Conservation (phyloP, 2,329 filamentous ascomycete species). For the Xylaria hypoxylon region DNA sequence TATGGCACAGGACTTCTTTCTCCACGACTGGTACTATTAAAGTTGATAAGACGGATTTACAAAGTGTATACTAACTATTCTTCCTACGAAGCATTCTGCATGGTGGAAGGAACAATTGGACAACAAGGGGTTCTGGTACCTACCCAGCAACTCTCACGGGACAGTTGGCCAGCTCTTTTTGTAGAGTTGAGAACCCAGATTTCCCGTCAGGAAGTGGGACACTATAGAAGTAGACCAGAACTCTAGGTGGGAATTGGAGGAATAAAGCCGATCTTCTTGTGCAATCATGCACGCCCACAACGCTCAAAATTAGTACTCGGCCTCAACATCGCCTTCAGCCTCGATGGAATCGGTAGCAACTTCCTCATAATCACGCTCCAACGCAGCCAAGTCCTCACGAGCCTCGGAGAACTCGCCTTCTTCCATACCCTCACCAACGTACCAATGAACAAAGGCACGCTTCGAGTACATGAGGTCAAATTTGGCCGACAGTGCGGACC, state of each 20-base stretch:
- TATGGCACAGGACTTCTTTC: slow-evolving; percentile 17
- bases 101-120: slow-evolving; percentile 42
- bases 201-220: slow-evolving; percentile 14
- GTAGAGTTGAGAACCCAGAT: slow-evolving; percentile 21
- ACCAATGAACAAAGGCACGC: slow-evolving; percentile 99
- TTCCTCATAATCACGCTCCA: slow-evolving; percentile 99
- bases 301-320: slow-evolving; percentile 80
- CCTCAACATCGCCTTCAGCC: slow-evolving; percentile 84
- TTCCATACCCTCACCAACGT: slow-evolving; percentile 99
- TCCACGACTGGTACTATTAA: slow-evolving; percentile 48
- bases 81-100: slow-evolving; percentile 46
- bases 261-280: slow-evolving; percentile 35
- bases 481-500: slow-evolving; percentile 95
- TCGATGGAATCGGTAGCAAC: slow-evolving; percentile 94
- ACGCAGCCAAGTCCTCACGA: slow-evolving; percentile 95
- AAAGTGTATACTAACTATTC: slow-evolving; percentile 52
- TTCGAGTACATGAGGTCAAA: slow-evolving; percentile 99
- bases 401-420: slow-evolving; percentile 99
- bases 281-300: slow-evolving; percentile 39
- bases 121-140: slow-evolving; percentile 42
- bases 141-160: slow-evolving; percentile 39
- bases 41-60: slow-evolving; percentile 51
- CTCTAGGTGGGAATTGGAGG: slow-evolving; percentile 31
- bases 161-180: slow-evolving; percentile 13
- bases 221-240: slow-evolving; percentile 29